These are phyloP conservation scores for Blastobotrys proliferans DNA, from an alignment of 1,139 yeast genomes.

Conservation along the genomic window DNA sequence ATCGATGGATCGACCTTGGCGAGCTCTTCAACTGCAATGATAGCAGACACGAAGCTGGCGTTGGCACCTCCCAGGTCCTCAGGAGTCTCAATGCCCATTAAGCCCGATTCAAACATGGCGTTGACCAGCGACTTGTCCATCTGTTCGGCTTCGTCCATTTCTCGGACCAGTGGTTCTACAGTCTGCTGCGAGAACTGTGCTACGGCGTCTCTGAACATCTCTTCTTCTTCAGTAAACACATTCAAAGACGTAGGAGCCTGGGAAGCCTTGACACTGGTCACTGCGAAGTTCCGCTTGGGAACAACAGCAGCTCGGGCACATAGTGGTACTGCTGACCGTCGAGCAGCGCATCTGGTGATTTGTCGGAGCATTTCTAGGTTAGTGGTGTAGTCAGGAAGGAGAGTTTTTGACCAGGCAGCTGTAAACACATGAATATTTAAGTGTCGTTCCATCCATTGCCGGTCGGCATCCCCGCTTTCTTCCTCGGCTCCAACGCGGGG, in stretches of 20 bases:
- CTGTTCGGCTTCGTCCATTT: constrained; percentile 42
- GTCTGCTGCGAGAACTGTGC: constrained; percentile 40
- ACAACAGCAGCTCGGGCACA: constrained; percentile 4
- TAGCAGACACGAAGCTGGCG: constrained; percentile 43
- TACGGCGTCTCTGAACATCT: constrained; percentile 40
- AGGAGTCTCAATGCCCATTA: constrained; percentile 45
- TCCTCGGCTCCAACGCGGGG: too few species aligned
- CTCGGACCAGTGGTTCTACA: constrained; percentile 39
- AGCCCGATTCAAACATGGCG: constrained; percentile 40
- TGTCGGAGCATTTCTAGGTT: neutral
- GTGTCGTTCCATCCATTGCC: too few species aligned
- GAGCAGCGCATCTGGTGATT: constrained; percentile 9
- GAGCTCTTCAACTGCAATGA: constrained; percentile 42
- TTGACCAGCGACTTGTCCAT: constrained; percentile 38
- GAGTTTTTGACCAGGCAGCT: neutral
- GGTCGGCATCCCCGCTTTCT: too few species aligned
- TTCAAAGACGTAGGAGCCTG: constrained; percentile 19
- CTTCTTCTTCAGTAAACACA: constrained; percentile 39
- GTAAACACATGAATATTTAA: neutral
- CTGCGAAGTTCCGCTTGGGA: constrained; percentile 5
- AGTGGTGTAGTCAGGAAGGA: neutral
- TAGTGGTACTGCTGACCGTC: too few species aligned
- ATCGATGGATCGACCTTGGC: constrained; percentile 44
- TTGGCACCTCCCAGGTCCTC: constrained; percentile 45
- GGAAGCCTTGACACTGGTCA: constrained; percentile 3